Evolutionary conservation across 805 yeast genomes (phyloP).

Genomic region (Metschnikowia borealis): DNA sequence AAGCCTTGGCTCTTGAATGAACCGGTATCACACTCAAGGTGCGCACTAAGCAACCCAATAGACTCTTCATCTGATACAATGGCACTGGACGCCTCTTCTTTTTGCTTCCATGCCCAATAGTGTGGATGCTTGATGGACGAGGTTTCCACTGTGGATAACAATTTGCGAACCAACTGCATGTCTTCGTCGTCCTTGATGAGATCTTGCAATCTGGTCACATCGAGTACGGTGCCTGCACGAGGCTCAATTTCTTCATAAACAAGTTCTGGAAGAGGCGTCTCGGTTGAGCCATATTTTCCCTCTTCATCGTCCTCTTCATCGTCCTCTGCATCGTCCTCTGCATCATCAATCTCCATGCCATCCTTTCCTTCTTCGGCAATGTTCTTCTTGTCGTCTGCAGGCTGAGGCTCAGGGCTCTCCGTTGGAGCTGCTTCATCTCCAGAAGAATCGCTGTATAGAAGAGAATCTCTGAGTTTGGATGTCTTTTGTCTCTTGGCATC

Average conservation of each 20-base stretch:
- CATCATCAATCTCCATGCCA: conserved; percentile 21
- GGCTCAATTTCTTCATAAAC: conserved; percentile 48
- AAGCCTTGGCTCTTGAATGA: conserved; percentile 73
- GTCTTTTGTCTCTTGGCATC: conserved; percentile 24
- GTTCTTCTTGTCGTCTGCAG: conserved; percentile 21
- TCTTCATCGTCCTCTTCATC: conserved; percentile 27
- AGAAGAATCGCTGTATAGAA: conserved; percentile 32
- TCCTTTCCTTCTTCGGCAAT: conserved; percentile 6
- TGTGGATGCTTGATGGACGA: conserved; percentile 35
- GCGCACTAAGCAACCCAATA: conserved; percentile 25
- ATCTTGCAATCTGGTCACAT: conserved; percentile 48
- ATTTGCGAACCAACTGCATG: conserved; percentile 46
- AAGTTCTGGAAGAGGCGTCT: conserved; percentile 45
- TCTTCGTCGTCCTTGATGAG: conserved; percentile 76
- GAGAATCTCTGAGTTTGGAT: conserved; percentile 22
- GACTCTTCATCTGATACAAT: conserved; percentile 25
- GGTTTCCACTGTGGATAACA: conserved; percentile 27
- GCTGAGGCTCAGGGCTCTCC: neutral
- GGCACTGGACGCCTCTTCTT: conserved; percentile 23
- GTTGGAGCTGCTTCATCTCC: conserved; percentile 16
- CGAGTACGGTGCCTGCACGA: conserved; percentile 24
- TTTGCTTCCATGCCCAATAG: conserved; percentile 68
- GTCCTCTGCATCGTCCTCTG: conserved; percentile 19
- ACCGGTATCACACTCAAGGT: conserved; percentile 47
- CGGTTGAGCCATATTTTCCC: conserved; percentile 48